These are phyloP conservation scores for Aegilops umbellulata DNA, from an alignment of 176 grass and related monocot species.

Conservation along the genomic window DNA sequence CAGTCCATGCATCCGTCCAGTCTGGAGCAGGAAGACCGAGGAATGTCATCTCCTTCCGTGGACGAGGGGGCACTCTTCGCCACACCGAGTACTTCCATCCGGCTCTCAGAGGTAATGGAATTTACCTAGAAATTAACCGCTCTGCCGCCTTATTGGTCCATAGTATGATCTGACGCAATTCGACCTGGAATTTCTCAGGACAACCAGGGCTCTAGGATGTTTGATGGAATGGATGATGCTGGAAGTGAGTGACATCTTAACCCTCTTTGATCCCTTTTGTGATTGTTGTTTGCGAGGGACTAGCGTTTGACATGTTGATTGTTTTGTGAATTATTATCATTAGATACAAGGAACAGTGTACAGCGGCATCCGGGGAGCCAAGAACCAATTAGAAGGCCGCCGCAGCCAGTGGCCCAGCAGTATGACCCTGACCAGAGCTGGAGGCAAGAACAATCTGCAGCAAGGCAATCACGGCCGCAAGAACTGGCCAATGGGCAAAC, in stretches of 20 bases:
- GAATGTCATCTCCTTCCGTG: constrained; percentile 39
- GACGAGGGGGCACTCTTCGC: constrained; percentile 54
- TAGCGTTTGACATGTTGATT: constrained; percentile 17
- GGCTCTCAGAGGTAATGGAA: constrained; percentile 53
- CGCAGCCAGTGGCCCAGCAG: neutral
- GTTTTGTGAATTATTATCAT: constrained; percentile 12
- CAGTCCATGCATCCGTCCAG: constrained; percentile 54
- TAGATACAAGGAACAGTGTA: constrained; percentile 21
- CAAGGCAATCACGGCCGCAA: constrained; percentile 23
- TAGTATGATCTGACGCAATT: constrained; percentile 40
- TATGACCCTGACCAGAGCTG: constrained; percentile 32
- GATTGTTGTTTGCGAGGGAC: neutral
- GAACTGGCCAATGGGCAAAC: constrained; percentile 18
- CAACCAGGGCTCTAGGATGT: constrained; percentile 47
- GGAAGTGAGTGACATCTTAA: constrained; percentile 54
- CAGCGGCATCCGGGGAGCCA: neutral
- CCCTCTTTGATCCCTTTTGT: neutral
- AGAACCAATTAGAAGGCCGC: constrained; percentile 27
- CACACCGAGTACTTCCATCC: constrained; percentile 53
- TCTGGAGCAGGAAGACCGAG: constrained; percentile 55
- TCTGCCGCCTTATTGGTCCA: neutral
- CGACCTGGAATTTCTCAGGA: constrained; percentile 34
- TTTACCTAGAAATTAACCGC: neutral
- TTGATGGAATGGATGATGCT: constrained; percentile 58
- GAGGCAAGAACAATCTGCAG: constrained; percentile 47